Base-by-base conservation (phyloP, 768 basidiomycete genomes). In the Suillus ampliporus region DNA sequence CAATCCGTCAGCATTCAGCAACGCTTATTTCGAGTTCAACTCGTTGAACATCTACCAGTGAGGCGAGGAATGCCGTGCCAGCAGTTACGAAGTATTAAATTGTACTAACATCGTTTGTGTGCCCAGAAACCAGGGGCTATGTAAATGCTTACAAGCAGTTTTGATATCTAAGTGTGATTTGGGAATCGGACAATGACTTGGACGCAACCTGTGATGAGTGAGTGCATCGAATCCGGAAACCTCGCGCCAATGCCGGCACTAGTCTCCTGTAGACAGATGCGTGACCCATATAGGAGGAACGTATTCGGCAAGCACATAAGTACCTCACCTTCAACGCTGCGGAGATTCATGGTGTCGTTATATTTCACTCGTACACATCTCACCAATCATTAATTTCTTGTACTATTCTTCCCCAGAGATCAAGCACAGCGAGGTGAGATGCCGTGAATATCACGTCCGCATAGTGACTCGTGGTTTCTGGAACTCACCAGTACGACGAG, bases 1-100 rank as follows among this genome's bases (percentile, higher is more conserved):
- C 46, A 77, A 78, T 57, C 81, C 82, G 0, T 53, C 52, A 9
- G 52, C 52, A 23, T 53, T 83, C 61, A 5, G 46, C 2, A 68
- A 79, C 11, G 80, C 82, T 6, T 82, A 77, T 64, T 83, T 80
- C 62, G 76, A 75, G 15, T 74, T 83, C 67, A 76, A 76, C 19
- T 67, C 72, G 8, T 46, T 83, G 46, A 65, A 68, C 28, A 72
- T 83, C 19, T 83, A 79, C 65, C 51, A 76, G 37, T 74, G 40
- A 69, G 37, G 37, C 23, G 10, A 5, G 21, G 15, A 34, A n/a
- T 23, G 17, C 3, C 53, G 10, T 26, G 17, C 23, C 15, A 26
- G 35, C 37, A 38, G 37, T 15, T 54, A 37, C 21, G 2, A 54
- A 11, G 37, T 23, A 54, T 37, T 10, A 17, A 23, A 23, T 19